Percentiles rank a stretch among this genome's conserved stretches.
Conservation (phyloP, 2,329 filamentous ascomycete genomes). For the Alternaria novae-zelandiae region DNA sequence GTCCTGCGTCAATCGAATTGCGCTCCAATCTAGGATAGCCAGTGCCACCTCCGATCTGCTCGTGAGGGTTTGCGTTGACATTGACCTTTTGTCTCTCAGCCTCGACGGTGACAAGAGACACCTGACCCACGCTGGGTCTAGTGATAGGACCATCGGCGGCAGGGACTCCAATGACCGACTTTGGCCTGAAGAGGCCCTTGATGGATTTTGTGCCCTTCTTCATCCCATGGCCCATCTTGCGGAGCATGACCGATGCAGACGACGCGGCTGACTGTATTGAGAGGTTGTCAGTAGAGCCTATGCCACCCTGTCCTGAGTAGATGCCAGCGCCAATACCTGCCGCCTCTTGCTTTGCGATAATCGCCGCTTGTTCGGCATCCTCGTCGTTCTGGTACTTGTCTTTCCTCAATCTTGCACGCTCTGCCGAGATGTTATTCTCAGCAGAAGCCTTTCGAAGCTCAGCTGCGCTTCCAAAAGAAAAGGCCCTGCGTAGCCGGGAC, state of each 20-base stretch:
- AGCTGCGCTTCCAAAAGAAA: slow-evolving; percentile 94
- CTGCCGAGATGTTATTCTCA: slow-evolving; percentile 61
- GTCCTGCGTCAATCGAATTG: slow-evolving; percentile 74
- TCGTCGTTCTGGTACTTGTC: slow-evolving; percentile 63
- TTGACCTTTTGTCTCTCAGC: slow-evolving; percentile 87
- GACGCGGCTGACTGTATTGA: slow-evolving; percentile 90
- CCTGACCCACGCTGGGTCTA: slow-evolving; percentile 76
- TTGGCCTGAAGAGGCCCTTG: slow-evolving; percentile 92
- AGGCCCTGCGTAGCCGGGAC: slow-evolving; percentile 84
- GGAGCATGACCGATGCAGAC: slow-evolving; percentile 89
- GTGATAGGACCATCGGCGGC: slow-evolving; percentile 70
- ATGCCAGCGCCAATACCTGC: slow-evolving; percentile 91
- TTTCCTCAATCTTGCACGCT: slow-evolving; percentile 63
- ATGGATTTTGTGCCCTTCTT: slow-evolving; percentile 91
- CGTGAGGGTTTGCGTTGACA: slow-evolving; percentile 72
- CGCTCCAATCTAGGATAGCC: slow-evolving; percentile 85
- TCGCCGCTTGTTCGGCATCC: slow-evolving; percentile 88
- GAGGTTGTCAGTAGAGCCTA: slow-evolving; percentile 93
- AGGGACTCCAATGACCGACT: slow-evolving; percentile 83
- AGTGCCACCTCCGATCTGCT: slow-evolving; percentile 73
- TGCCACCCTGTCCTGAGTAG: slow-evolving; percentile 84
- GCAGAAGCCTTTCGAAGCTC: slow-evolving; percentile 81
- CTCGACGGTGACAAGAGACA: slow-evolving; percentile 95
- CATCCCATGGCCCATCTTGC: slow-evolving; percentile 99
- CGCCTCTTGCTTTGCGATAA: slow-evolving; percentile 91